Evolutionary conservation across 805 yeast genomes (phyloP), one percentile per base, ranked within the genome.

Genomic region (Maudiozyma bulderi): DNA sequence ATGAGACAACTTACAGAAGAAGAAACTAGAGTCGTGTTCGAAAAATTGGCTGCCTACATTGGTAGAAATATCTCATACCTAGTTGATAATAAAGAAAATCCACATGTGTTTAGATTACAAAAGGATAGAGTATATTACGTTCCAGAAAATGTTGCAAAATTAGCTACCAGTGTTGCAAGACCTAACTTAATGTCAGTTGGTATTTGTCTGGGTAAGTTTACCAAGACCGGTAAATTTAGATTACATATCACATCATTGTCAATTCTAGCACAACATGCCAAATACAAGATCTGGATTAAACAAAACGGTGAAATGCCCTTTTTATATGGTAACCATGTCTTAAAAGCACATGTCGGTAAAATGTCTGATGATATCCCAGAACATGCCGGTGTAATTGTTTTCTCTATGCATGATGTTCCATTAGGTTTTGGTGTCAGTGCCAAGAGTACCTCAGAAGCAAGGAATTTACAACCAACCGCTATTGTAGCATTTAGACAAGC

Each of bases 251-350:
- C 99, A n/a, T 76, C 96, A 3, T 75, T 93, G 54, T 82, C 86
- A 44, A 77, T 86, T 53, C 71, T 93, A 50, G 84, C 95, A 2
- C 84, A 86, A 58, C 82, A 84, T 64, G 97, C 99, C 45, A 86
- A 86, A 66, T 89, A 83, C 72, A 93, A 91, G 70, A 74, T 93
- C 40, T 93, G 99, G 99, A 87, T 93, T 69, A 93, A 93, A 68
- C 82, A 81, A 46, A 93, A 93, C 64, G 99, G 99, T 59, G 99
- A 93, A 69, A 93, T 93, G 99, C 98, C 99, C 11, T 93, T 84
- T 65, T 71, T 93, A 55, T 93, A 93, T 60, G 99, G 99, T 37
- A 93, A 93, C 72, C 96, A 93, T 66, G 91, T 91, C 30, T 74
- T 93, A 57, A 93, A 93, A 66, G 99, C 99, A 5, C 99, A 93